Evolutionary conservation across 495 filamentous ascomycete species (phyloP).

Genomic region (Annulohypoxylon moriforme): DNA sequence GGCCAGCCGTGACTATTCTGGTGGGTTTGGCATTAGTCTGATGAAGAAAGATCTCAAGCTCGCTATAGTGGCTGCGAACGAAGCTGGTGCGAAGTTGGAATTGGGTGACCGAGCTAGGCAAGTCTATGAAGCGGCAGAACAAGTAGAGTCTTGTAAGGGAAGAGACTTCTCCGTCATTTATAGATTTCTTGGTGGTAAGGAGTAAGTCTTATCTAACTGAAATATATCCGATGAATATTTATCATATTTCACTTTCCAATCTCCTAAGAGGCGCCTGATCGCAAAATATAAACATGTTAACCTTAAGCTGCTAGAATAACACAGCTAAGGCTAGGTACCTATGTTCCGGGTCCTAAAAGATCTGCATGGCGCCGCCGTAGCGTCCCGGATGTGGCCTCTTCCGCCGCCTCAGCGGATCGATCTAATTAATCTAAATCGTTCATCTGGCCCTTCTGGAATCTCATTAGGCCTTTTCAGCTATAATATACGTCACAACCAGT

Average conservation of each 20-base stretch:
- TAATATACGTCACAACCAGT: background rate
- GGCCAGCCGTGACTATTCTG: conserved; percentile 77
- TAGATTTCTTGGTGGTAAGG: conserved; percentile 70
- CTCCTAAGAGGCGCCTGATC: background rate
- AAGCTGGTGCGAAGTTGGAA: conserved; percentile 72
- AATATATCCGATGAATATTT: background rate
- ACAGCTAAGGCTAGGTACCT: background rate
- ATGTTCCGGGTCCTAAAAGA: background rate
- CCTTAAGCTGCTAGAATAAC: no score
- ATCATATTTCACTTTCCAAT: background rate
- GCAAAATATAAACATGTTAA: background rate
- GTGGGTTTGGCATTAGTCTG: conserved; percentile 83
- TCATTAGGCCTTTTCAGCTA: background rate
- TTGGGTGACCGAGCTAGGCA: conserved; percentile 71
- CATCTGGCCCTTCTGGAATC: background rate
- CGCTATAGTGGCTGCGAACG: conserved; percentile 76
- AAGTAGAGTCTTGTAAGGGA: conserved; percentile 69
- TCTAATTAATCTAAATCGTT: conserved; percentile 2
- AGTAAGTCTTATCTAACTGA: conserved; percentile 41
- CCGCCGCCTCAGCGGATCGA: conserved; percentile 11
- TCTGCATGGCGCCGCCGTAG: conserved; percentile 30
- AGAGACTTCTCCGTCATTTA: conserved; percentile 91
- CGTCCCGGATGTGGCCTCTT: conserved; percentile 33
- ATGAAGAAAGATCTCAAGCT: conserved; percentile 87
- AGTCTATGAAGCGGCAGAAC: conserved; percentile 73